Base-by-base conservation (phyloP, 345 rosid species). In the Aquilaria malaccensis region DNA sequence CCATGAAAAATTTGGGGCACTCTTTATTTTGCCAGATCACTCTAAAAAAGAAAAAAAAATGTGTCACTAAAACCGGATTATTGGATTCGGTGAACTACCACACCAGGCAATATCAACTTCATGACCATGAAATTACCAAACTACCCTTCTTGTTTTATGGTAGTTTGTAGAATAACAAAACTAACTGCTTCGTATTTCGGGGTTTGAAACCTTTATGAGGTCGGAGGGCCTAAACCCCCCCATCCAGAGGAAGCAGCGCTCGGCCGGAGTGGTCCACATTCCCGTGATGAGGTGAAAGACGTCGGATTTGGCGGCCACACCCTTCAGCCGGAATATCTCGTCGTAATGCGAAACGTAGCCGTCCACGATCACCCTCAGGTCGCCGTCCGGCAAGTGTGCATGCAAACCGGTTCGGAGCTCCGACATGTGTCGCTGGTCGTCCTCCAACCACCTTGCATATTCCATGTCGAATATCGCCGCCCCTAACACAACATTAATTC, bases 231-330 rank as follows among this genome's bases (percentile, higher is more conserved):
- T 76, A 51, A 94, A 94, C 14, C 99, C 99, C 5, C 92, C 99
- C 85, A 94, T 90, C 99, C 99, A 94, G 7, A 94, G 88, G 76
- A 94, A 94, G 77, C 97, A 90, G 7, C 99, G 96, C 62, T 94
- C 99, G 0, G 96, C 92, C 0, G 95, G 87, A 4, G 97, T 80
- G 10, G 81, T 67, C 99, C 99, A 94, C 77, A 81, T 83, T 30
- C 99, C 99, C 2, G 87, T 81, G 30, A 88, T 81, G 54, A 94
- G 91, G 67, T 94, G 97, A 62, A 88, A 90, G 32, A 94, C 84
- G 50, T 94, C 99, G 3, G 96, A 68, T 64, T 90, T 88, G 0
- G 93, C 93, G 2, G 93, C 91, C 11, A 67, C 71, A 0, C 65
- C 85, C 66, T 83, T 90, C 62, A 94, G 59, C 71, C 74, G 77